These are phyloP conservation scores for Argentina anserina DNA, from an alignment of 306 rosid species.

Conservation along the genomic window DNA sequence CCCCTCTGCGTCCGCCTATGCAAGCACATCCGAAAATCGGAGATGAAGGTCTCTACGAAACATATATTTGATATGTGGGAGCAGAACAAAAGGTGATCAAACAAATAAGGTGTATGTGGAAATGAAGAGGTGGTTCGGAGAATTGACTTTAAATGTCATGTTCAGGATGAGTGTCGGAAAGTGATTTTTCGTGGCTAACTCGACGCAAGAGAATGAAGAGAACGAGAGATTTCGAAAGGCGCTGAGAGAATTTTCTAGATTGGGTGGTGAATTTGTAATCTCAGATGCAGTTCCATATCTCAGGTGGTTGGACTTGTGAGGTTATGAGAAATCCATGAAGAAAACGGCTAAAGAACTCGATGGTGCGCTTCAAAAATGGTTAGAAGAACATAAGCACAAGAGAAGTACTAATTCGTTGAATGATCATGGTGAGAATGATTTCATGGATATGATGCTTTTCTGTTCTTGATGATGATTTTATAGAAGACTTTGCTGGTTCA, in stretches of 20 bases:
- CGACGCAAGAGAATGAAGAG: too few species aligned
- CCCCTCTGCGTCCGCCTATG: too few species aligned
- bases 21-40: background rate
- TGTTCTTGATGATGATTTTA: background rate
- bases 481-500: background rate
- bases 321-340: too few species aligned
- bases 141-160: background rate
- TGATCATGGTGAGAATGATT: background rate
- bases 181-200: background rate
- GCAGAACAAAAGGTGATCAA: background rate
- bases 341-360: too few species aligned
- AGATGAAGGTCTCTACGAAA: constrained; percentile 1
- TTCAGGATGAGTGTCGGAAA: constrained; percentile 11
- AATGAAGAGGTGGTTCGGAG: constrained; percentile 16
- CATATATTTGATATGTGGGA: background rate
- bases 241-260: background rate
- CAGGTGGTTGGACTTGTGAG: too few species aligned
- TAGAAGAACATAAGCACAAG: constrained; percentile 3
- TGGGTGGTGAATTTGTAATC: too few species aligned
- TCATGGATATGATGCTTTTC: background rate
- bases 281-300: constrained; percentile 11
- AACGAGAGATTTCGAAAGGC: background rate
- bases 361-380: background rate
- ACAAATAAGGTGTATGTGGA: background rate
- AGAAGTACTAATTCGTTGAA: background rate